Evolutionary conservation across 306 rosid genomes (phyloP).

Genomic region (Chamaecrista fasciculata): DNA sequence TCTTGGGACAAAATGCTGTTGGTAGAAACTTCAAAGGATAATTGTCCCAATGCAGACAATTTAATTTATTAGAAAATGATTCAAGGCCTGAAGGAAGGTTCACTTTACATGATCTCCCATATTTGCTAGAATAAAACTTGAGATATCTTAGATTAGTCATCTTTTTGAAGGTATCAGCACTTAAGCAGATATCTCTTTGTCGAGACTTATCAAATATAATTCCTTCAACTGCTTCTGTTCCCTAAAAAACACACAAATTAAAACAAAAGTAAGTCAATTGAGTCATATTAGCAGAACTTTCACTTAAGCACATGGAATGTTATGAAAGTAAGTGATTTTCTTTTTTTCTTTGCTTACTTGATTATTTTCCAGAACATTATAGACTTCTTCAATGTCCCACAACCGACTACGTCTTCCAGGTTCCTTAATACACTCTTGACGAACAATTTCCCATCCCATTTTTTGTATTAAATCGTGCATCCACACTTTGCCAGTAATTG

Average conservation of each 20-base stretch:
- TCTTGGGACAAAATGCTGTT: neutral
- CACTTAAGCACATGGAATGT: neutral
- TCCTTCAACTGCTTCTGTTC: slow-evolving; percentile 3
- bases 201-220: neutral
- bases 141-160: slow-evolving; percentile 5
- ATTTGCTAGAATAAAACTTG: neutral
- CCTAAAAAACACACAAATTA: neutral
- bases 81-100: neutral
- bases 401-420: slow-evolving; percentile 33
- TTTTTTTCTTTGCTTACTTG: slow-evolving; percentile 21
- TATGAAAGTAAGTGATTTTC: neutral
- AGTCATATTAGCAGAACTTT: too few relatives aligned
- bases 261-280: neutral
- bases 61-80: neutral
- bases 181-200: neutral
- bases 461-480: slow-evolving; percentile 39
- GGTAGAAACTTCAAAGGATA: slow-evolving; percentile 28
- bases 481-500: neutral
- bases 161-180: neutral
- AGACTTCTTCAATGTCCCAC: slow-evolving; percentile 24
- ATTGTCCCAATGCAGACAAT: slow-evolving; percentile 20
- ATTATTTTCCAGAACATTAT: slow-evolving; percentile 21
- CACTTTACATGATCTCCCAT: neutral
- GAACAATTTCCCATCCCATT: slow-evolving; percentile 33
- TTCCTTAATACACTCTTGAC: slow-evolving; percentile 20